Evolutionary conservation across 2,329 filamentous ascomycete species (phyloP).

Genomic region (Sclerotinia minor): DNA sequence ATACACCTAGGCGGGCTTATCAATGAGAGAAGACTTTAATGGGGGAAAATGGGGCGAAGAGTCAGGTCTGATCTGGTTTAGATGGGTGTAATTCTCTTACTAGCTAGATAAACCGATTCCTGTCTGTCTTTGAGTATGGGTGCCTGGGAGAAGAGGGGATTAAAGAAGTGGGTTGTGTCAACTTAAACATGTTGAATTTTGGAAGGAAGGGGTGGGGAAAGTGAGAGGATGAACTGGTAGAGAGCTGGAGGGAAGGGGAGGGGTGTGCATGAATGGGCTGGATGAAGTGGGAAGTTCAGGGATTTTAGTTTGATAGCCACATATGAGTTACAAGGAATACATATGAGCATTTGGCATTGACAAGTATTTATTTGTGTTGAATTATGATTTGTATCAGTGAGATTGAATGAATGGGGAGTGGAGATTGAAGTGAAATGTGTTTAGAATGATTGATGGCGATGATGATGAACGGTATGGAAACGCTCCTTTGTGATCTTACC

Average conservation of each 20-base stretch:
- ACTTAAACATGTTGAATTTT: not conserved
- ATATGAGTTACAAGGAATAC: not conserved
- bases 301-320: not conserved
- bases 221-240: not conserved
- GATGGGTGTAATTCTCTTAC: no score
- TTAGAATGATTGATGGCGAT: no score
- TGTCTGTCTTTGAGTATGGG: no score
- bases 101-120: no score
- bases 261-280: not conserved
- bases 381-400: not conserved
- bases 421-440: no score
- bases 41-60: no score
- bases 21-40: no score
- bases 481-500: no score
- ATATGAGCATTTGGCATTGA: constrained; percentile 6
- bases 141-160: not conserved
- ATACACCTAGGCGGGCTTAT: no score
- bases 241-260: not conserved
- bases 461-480: no score
- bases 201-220: not conserved
- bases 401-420: not conserved
- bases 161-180: not conserved
- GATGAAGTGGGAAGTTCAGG: not conserved
- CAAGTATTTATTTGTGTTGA: not conserved
- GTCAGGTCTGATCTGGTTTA: no score